Evolutionary conservation across 257 asterid genomes (phyloP), one percentile per base, ranked within the genome.

Genomic region (Hygrophila difformis): DNA sequence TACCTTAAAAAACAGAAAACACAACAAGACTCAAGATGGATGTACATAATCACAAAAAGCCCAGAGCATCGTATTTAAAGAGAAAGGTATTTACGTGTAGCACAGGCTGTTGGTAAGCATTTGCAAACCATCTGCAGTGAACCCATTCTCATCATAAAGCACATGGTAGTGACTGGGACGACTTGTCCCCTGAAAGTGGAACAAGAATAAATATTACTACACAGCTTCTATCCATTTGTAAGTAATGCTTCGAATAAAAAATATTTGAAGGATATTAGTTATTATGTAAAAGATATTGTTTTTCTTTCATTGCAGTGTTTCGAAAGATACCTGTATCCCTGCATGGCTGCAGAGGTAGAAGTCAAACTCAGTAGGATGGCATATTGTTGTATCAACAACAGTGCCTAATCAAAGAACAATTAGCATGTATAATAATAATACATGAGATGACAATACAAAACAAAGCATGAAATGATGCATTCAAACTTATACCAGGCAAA

Each of bases 141-240:
- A 84, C 0, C 2, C 1, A 41, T 84, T 88, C 75, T 88, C 97
- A 7, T 84, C 97, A 23, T 22, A 71, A 35, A 88, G 33, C 3
- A 88, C 97, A 44, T 84, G 96, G 56, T 88, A 88, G 37, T 88
- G 97, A 1, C 87, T 14, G 0, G 97, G 97, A 1, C 94, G 80
- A 41, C 96, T 81, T 0, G 97, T 89, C 12, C 96, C 96, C 96
- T 79, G 29, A 37, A 53, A 31, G 20, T 29, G 18, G 6, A 43
- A 37, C 6, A 18, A 12, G 0, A 11, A n/a, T 11, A 2, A 19
- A 37, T 6, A 5, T n/a, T 9, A 14, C 13, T 0, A 39, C 12
- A 10, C 37, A n/a, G n/a, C n/a, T n/a, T n/a, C n/a, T n/a, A n/a
- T n/a, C n/a, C n/a, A n/a, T n/a, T n/a, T n/a, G n/a, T n/a, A n/a